Percentiles rank a stretch among this genome's conserved stretches.
phyloP scores from a whole-genome alignment of 352 stramenopile genomes.

The Phytophthora lateralis region DNA sequence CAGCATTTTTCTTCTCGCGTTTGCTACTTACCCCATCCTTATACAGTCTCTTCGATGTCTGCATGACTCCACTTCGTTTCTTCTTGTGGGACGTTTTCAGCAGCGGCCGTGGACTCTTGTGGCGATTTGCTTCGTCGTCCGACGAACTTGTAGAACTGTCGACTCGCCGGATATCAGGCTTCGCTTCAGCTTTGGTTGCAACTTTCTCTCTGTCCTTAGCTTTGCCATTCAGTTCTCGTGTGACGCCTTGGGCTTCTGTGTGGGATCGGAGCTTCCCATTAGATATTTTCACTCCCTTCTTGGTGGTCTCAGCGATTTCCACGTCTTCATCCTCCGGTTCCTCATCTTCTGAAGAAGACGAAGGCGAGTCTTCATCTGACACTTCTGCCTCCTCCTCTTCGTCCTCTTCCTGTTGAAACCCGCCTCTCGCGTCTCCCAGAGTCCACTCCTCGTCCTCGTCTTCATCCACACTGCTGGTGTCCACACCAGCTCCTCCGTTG shows the following conservation, averaged over 20 bases:
- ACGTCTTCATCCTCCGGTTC: slow-evolving; percentile 19
- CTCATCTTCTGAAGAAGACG: slow-evolving; percentile 15
- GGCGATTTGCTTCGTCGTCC: not conserved
- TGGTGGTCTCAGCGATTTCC: slow-evolving; percentile 4
- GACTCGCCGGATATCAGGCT: not conserved
- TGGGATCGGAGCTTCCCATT: slow-evolving; percentile 4
- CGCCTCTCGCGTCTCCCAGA: slow-evolving; percentile 15
- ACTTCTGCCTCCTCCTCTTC: slow-evolving; percentile 25
- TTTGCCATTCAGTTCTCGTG: slow-evolving; percentile 10
- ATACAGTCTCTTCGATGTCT: slow-evolving; percentile 4
- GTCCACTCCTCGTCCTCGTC: slow-evolving; percentile 23
- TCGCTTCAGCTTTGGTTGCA: not conserved
- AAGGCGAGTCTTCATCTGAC: slow-evolving; percentile 2
- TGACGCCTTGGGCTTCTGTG: slow-evolving; percentile 8
- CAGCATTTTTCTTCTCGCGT: slow-evolving; percentile 3
- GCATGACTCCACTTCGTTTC: slow-evolving; percentile 16
- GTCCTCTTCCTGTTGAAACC: slow-evolving; percentile 30
- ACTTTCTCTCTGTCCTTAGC: not conserved
- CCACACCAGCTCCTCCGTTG: not conserved
- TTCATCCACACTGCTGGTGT: slow-evolving; percentile 22
- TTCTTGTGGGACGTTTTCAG: slow-evolving; percentile 31
- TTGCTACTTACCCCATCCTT: not conserved
- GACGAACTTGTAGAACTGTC: not conserved
- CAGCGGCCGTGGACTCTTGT: slow-evolving; percentile 26
- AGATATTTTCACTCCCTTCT: slow-evolving; percentile 3